Conservation (phyloP, 768 basidiomycete genomes). For the Pleurotus pulmonarius region DNA sequence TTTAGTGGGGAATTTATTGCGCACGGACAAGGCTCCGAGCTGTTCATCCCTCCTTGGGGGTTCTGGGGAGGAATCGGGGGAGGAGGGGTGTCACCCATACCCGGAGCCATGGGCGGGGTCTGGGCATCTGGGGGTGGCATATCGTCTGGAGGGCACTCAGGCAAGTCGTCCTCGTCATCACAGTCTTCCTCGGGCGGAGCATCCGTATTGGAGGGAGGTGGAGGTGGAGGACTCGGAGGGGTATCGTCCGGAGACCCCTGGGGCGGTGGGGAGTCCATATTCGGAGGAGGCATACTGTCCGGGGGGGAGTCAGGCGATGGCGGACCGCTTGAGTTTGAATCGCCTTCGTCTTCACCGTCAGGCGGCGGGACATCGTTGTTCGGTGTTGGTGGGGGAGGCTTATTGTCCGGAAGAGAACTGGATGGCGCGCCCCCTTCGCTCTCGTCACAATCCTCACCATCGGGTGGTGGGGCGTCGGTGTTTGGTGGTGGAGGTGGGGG, state of each 20-base stretch:
- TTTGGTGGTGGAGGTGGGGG: not conserved
- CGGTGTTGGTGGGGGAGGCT: not conserved
- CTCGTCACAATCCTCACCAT: not conserved
- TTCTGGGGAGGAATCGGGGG: not conserved
- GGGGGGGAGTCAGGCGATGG: not conserved
- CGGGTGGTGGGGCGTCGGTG: not conserved
- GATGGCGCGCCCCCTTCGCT: not conserved
- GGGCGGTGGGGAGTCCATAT: not conserved
- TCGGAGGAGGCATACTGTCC: not conserved
- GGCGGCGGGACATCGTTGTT: not conserved
- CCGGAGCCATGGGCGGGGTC: too few relatives aligned
- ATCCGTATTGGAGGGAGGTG: not conserved
- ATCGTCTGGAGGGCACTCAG: not conserved
- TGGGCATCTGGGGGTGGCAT: not conserved
- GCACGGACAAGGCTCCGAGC: not conserved
- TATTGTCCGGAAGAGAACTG: not conserved
- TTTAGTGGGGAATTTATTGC: not conserved
- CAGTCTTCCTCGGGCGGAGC: not conserved
- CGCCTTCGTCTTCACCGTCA: not conserved
- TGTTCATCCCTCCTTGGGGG: not conserved
- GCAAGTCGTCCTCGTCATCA: not conserved
- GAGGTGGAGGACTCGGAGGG: not conserved
- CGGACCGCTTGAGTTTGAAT: not conserved
- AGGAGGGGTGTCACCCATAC: not conserved
- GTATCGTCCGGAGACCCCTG: not conserved